Base-by-base conservation (phyloP, 1,284 basidiomycete genomes). In the Xerocomus minutiporus region DNA sequence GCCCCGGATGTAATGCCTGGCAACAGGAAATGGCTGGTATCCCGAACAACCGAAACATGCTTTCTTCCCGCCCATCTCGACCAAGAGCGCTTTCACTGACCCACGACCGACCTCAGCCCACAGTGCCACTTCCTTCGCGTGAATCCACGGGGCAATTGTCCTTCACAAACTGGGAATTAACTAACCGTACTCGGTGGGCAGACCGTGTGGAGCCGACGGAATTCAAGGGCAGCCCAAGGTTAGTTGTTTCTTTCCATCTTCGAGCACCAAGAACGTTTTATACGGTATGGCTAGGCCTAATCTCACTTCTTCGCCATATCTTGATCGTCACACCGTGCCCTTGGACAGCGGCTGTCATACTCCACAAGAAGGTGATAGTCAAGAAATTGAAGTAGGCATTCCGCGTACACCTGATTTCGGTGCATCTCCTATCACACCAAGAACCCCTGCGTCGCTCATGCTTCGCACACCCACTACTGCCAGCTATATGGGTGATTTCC, bases 371-470 rank as follows among this genome's bases (percentile, higher is more conserved):
- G 45, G 51, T 28, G 59, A 66, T 34, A 62, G 59, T 34, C 65
- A 62, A 44, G 76, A 77, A 43, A 46, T 75, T 13, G 74, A 72
- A 51, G 45, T 71, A 15, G 69, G 68, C 49, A 63, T 76, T 41
- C 73, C 74, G 8, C 69, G 68, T 11, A 81, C 76, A 8, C 78
- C 80, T 15, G 73, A 71, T 17, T 71, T 79, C 32, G 75, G 70
- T 8, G 62, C 70, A 53, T 80, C 79, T 20, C 75, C 79, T 17
- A 66, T 77, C 32, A 79, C 77, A 0, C 78, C 79, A 4, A 73
- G 71, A 56, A 82, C 79, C 2, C 71, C 78, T 40, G 75, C 70
- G 38, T 75, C 73, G 6, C 56, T 71, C 15, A 76, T 76, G 59
- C 75, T 78, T 38, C 64, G 66, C 29, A 80, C 78, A 12, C 80